A percentile compares a stretch with the other conserved stretches of the same genome.
Conservation (phyloP, 202 grass and related monocot species). For the Elaeis oleifera region DNA sequence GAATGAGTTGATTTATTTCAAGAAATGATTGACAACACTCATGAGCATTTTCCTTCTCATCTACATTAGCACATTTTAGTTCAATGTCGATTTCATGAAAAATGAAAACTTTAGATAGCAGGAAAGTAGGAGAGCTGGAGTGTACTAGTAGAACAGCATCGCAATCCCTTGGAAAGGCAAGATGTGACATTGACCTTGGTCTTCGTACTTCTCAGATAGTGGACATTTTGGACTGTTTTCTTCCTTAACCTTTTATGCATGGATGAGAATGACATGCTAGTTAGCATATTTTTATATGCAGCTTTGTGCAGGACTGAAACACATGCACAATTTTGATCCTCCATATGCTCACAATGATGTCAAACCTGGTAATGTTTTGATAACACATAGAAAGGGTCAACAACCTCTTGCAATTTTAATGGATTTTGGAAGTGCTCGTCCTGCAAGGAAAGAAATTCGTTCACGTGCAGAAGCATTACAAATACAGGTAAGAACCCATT, state of each 20-base stretch:
- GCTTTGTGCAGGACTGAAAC: conserved; percentile 89
- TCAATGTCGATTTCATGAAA: too few species aligned
- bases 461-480: conserved; percentile 77
- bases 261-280: too few species aligned
- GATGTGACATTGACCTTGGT: too few species aligned
- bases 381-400: conserved; percentile 71
- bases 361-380: conserved; percentile 94
- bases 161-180: too few species aligned
- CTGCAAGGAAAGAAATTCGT: conserved; percentile 73
- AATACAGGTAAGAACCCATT: conserved; percentile 43
- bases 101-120: too few species aligned
- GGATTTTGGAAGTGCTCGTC: conserved; percentile 95
- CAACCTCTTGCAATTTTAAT: conserved; percentile 80
- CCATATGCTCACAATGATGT: conserved; percentile 98
- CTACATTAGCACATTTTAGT: too few species aligned
- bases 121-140: too few species aligned
- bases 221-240: neutral
- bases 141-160: too few species aligned
- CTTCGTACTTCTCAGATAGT: neutral
- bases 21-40: too few species aligned
- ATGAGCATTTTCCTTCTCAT: too few species aligned
- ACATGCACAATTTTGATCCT: conserved; percentile 95
- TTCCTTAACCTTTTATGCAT: neutral
- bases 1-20: too few species aligned
- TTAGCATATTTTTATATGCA: conserved; percentile 24